Conservation (phyloP, 2,329 filamentous ascomycete genomes). For the Aureobasidium sp. region DNA sequence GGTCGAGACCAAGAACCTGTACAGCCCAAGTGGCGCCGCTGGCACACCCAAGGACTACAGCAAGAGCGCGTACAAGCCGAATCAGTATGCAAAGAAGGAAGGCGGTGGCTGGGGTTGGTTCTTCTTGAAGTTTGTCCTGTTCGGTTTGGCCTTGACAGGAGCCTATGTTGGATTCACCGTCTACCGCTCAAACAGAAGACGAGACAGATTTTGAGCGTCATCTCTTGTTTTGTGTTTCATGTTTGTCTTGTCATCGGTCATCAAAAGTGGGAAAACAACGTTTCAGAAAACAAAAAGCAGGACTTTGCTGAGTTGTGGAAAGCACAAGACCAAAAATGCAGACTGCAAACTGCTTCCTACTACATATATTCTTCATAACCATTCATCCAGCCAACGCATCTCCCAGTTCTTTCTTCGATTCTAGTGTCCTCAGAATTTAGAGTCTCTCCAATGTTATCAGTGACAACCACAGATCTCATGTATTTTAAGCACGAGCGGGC, state of each 20-base stretch:
- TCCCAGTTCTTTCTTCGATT: neutral
- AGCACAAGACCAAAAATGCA: neutral
- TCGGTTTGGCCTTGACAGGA: conserved; percentile 61
- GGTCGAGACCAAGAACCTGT: conserved; percentile 79
- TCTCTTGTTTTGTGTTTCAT: neutral
- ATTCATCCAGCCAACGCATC: neutral
- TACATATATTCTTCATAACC: neutral
- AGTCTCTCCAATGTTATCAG: conserved; percentile 16
- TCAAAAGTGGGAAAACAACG: neutral
- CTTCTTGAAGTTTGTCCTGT: conserved; percentile 74
- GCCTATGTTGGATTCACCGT: conserved; percentile 80
- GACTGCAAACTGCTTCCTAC: neutral
- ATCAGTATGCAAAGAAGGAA: conserved; percentile 43
- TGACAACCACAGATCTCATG: conserved; percentile 13
- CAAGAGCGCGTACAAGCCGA: conserved; percentile 30
- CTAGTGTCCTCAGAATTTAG: conserved; percentile 16
- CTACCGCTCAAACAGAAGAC: conserved; percentile 56
- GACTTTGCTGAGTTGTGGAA: neutral
- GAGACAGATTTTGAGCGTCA: conserved; percentile 34
- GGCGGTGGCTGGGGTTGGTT: conserved; percentile 59
- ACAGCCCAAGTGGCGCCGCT: conserved; percentile 47
- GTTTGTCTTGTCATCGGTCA: neutral
- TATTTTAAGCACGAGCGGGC: neutral
- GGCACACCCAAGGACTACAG: conserved; percentile 31
- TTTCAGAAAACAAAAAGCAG: neutral